Base-by-base conservation (phyloP, 352 stramenopile genomes). In the Globisporangium splendens region DNA sequence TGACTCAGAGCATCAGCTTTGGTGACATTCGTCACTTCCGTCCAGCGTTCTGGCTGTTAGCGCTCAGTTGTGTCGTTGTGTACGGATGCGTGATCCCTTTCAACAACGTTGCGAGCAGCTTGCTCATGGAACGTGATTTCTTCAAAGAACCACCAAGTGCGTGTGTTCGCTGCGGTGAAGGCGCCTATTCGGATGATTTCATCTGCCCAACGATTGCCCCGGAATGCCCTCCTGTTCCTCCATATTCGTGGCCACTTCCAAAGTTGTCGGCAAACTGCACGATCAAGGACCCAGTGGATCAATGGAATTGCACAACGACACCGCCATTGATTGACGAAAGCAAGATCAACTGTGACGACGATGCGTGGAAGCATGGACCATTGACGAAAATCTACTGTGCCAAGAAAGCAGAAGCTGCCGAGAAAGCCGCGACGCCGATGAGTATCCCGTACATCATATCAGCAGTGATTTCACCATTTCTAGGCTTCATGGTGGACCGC, bases 31-130 rank as follows among this genome's bases (percentile, higher is more conserved):
- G 85, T 46, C 73, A 92, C 46, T 94, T 94, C 55, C 79, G 79
- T 0, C 82, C 80, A 28, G 75, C 89, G 0, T 98, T 97, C 61
- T 98, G 89, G 89, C 64, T 97, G 5, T 61, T 98, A 15, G 82
- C 78, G 8, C 57, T 97, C n/a, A 93, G 78, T 51, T 98, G 90
- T 59, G 68, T 98, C 47, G 83, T 97, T 2, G 81, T 97, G 13
- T 98, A 98, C 54, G 93, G 89, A 35, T 96, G 87, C 56, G 88
- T 98, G 11, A 86, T 98, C 18, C 93, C 93, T 22, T 98, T 98
- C 61, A 98, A 98, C 65, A 97, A 91, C 64, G 87, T 98, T 38
- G 91, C 92, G 2, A 93, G 80, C 60, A 95, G 86, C 54, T 75
- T 98, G 39, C 65, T 98, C 12, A 93, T 97, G 70, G 90, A 98